These are phyloP conservation scores for Aristolochia fimbriata DNA, from an alignment of 164 flowering plant species.

Conservation along the genomic window DNA sequence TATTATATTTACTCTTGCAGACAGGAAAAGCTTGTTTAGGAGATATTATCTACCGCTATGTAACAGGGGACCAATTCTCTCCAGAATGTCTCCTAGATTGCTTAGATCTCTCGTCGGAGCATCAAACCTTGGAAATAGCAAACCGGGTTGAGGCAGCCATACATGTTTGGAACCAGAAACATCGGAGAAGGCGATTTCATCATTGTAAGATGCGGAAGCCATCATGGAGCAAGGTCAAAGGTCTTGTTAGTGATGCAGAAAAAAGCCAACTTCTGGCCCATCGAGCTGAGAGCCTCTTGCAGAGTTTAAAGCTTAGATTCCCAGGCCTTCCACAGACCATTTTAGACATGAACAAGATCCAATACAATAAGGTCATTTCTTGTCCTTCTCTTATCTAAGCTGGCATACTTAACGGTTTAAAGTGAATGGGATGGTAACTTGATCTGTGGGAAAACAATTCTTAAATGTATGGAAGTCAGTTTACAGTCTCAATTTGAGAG, in stretches of 20 bases:
- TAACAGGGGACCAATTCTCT: conserved; percentile 51
- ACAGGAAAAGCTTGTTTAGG: conserved; percentile 66
- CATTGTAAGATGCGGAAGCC: conserved; percentile 24
- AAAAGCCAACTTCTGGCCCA: conserved; percentile 38
- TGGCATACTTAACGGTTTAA: background rate
- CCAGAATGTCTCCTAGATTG: conserved; percentile 61
- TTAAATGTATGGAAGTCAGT: too few species aligned
- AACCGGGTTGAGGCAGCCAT: conserved; percentile 59
- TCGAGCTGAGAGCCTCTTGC: conserved; percentile 62
- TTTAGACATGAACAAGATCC: conserved; percentile 73
- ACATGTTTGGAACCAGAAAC: conserved; percentile 56
- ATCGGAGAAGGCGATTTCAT: conserved; percentile 18
- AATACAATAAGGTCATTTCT: conserved; percentile 52
- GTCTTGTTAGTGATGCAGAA: conserved; percentile 32
- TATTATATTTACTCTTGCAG: conserved; percentile 24
- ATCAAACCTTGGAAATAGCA: conserved; percentile 50
- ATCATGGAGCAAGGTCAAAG: conserved; percentile 63
- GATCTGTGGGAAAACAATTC: too few species aligned
- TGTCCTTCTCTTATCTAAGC: background rate
- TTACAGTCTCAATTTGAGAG: too few species aligned
- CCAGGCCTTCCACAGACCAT: conserved; percentile 73
- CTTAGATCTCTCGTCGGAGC: conserved; percentile 61
- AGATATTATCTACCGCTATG: conserved; percentile 46
- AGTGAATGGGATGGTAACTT: too few species aligned
- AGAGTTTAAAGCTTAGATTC: conserved; percentile 43